Percentiles rank a stretch among this genome's conserved stretches.
Evolutionary conservation across 331 rosid genomes (phyloP).

Genomic region (Telfairia occidentalis): DNA sequence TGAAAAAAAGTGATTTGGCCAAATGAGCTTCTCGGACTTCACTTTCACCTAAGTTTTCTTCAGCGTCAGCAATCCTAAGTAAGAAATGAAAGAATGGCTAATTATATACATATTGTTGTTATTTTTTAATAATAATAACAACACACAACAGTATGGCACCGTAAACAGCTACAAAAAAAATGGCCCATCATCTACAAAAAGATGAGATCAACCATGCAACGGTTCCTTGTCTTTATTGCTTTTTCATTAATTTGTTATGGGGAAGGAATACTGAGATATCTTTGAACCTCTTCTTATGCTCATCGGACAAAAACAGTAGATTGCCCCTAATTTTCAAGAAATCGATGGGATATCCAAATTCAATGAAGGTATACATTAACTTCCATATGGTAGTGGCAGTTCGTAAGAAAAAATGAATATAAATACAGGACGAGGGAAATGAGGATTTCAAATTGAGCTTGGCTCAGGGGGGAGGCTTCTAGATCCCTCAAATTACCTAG

Average conservation of each 20-base stretch:
- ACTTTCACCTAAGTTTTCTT: slow-evolving; percentile 95
- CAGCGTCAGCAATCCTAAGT: slow-evolving; percentile 90
- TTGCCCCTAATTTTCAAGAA: neutral
- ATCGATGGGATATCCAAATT: neutral
- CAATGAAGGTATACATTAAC: neutral
- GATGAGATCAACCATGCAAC: neutral
- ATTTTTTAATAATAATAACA: neutral
- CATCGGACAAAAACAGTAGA: neutral
- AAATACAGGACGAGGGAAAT: neutral
- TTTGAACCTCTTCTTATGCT: neutral
- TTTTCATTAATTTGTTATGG: neutral
- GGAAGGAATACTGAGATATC: neutral
- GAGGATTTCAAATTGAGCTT: neutral
- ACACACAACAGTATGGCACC: neutral
- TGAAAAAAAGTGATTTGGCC: slow-evolving; percentile 82
- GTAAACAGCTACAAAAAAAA: neutral
- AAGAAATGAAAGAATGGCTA: slow-evolving; percentile 13
- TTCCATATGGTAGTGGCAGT: no score
- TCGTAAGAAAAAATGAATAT: neutral
- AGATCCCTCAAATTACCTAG: neutral
- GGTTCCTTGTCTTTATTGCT: neutral
- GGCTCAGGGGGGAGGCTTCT: neutral
- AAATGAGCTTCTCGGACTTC: slow-evolving; percentile 98
- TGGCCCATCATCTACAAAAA: neutral
- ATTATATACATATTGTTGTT: neutral